Evolutionary conservation across 2,329 filamentous ascomycete genomes (phyloP).

Genomic region (Phyllosticta paracitricarpa): DNA sequence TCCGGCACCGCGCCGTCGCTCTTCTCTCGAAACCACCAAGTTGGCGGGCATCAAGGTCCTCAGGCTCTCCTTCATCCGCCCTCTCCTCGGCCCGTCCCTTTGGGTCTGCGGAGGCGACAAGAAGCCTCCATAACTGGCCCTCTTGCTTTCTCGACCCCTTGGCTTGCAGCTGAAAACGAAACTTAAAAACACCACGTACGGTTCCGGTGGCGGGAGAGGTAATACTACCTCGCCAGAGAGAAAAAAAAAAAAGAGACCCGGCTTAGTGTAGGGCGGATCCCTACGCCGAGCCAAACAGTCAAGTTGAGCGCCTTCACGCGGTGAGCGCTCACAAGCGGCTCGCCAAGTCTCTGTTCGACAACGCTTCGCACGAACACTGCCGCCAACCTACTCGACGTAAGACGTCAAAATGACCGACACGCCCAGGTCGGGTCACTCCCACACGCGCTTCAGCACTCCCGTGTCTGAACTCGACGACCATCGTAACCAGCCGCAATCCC

Average conservation of each 20-base stretch:
- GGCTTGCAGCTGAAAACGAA: constrained; percentile 10
- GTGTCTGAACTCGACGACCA: constrained; percentile 83
- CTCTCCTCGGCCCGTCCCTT: constrained; percentile 83
- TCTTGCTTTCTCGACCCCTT: constrained; percentile 19
- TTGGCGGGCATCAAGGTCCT: constrained; percentile 76
- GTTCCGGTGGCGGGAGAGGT: constrained; percentile 10
- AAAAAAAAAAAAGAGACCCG: constrained; percentile 9
- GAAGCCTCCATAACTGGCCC: constrained; percentile 86
- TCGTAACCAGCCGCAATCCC: constrained; percentile 54
- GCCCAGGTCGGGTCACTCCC: constrained; percentile 55
- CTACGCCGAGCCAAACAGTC: constrained; percentile 38
- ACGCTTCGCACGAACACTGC: neutral
- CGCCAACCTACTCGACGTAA: neutral
- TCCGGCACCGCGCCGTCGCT: constrained; percentile 31
- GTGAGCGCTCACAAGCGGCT: constrained; percentile 47
- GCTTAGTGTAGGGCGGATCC: constrained; percentile 36
- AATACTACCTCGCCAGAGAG: constrained; percentile 1
- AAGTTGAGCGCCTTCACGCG: constrained; percentile 41
- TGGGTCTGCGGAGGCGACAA: constrained; percentile 97
- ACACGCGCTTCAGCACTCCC: constrained; percentile 61
- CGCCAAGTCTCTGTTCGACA: constrained; percentile 20
- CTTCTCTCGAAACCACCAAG: constrained; percentile 58
- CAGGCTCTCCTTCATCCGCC: constrained; percentile 67
- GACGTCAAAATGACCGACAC: constrained; percentile 40
- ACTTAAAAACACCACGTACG: neutral